Evolutionary conservation across 345 rosid genomes (phyloP).

Genomic region (Aquilaria malaccensis): DNA sequence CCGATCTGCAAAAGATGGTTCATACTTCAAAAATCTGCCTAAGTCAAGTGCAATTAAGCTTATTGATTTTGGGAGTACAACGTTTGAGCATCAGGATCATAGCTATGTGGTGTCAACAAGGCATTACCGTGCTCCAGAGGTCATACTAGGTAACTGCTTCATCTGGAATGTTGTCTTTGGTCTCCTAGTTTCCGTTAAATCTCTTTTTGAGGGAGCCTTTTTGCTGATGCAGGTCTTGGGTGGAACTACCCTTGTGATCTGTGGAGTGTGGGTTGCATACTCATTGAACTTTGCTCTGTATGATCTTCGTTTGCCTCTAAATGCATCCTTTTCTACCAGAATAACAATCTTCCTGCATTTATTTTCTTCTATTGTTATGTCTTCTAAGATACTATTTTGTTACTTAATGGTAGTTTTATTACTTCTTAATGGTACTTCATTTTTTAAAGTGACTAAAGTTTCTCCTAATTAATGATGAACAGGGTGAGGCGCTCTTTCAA

Average conservation of each 20-base stretch:
- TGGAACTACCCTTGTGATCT: conserved; percentile 84
- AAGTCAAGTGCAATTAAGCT: conserved; percentile 72
- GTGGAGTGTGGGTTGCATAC: conserved; percentile 82
- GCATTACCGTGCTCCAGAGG: conserved; percentile 85
- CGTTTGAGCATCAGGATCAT: conserved; percentile 79
- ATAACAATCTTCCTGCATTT: background rate
- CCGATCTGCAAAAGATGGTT: conserved; percentile 60
- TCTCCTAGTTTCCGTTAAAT: background rate
- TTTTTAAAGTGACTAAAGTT: background rate
- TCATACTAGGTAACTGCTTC: conserved; percentile 49
- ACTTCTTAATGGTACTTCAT: background rate
- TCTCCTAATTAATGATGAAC: conserved; percentile 5
- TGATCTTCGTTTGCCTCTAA: conserved; percentile 8
- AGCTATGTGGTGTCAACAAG: conserved; percentile 73
- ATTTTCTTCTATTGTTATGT: background rate
- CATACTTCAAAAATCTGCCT: conserved; percentile 68
- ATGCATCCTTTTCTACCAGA: background rate
- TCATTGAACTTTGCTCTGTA: conserved; percentile 76
- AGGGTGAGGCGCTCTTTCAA: conserved; percentile 86
- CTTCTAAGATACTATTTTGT: background rate
- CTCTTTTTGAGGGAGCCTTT: conserved; percentile 4
- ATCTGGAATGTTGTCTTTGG: conserved; percentile 4
- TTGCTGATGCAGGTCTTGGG: conserved; percentile 47
- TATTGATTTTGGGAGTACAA: conserved; percentile 84
- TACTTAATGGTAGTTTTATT: too few relatives aligned